Conservation (phyloP, 2,329 filamentous ascomycete genomes). For the Monilinia laxa region DNA sequence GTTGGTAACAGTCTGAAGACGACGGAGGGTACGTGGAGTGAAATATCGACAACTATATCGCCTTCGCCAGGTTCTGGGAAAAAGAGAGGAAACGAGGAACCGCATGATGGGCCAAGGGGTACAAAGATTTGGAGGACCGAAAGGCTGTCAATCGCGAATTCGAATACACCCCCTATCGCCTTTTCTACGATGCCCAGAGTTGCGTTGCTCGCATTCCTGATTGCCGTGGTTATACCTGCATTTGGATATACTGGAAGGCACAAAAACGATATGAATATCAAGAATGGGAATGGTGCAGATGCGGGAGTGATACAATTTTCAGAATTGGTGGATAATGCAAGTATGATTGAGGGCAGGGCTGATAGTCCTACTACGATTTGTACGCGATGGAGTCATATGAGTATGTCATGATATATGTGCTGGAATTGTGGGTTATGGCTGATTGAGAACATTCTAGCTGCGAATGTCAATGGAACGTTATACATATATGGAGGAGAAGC, state of each 20-base stretch:
- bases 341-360: slow-evolving; percentile 43
- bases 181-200: slow-evolving; percentile 47
- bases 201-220: slow-evolving; percentile 50
- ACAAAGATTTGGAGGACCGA: slow-evolving; percentile 38
- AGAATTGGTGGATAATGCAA: slow-evolving; percentile 38
- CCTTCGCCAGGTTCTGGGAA: neutral
- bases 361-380: slow-evolving; percentile 58
- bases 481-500: slow-evolving; percentile 75
- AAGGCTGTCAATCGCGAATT: slow-evolving; percentile 44
- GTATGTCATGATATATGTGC: slow-evolving; percentile 40
- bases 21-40: neutral
- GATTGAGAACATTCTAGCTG: slow-evolving; percentile 42
- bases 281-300: slow-evolving; percentile 43
- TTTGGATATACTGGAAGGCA: slow-evolving; percentile 45
- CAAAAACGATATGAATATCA: slow-evolving; percentile 42
- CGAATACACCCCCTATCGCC: slow-evolving; percentile 46
- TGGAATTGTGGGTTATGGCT: neutral
- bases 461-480: slow-evolving; percentile 70
- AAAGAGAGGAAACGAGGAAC: neutral
- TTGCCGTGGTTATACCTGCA: slow-evolving; percentile 52
- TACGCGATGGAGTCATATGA: slow-evolving; percentile 65
- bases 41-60: neutral
- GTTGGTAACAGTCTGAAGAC: neutral
- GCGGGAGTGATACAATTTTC: slow-evolving; percentile 47
- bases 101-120: neutral